phyloP scores from a whole-genome alignment of 352 stramenopile species.

The Phytophthora pistaciae region DNA sequence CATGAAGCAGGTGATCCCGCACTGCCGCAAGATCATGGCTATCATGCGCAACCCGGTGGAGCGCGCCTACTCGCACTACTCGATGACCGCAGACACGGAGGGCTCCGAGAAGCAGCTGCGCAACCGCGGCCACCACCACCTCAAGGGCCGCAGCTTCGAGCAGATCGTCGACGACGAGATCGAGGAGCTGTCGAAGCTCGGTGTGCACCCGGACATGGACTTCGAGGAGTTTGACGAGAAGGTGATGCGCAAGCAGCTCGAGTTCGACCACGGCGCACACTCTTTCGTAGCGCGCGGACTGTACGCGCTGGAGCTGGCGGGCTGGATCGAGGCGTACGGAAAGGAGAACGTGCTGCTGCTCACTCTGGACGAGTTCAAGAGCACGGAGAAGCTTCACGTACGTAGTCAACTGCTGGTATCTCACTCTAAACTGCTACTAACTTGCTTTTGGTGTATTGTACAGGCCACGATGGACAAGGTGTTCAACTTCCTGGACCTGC shows the following conservation, averaged over 20 bases:
- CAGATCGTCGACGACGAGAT: conserved; percentile 82
- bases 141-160: conserved; percentile 73
- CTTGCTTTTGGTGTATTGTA: conserved; percentile 13
- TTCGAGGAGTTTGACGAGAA: conserved; percentile 77
- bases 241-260: conserved; percentile 54
- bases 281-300: conserved; percentile 90
- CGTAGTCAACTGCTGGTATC: conserved; percentile 20
- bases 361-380: conserved; percentile 95
- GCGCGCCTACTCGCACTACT: conserved; percentile 91
- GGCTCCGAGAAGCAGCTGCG: conserved; percentile 80
- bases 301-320: conserved; percentile 95
- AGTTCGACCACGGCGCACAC: conserved; percentile 77
- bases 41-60: conserved; percentile 87
- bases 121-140: conserved; percentile 80
- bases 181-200: conserved; percentile 60
- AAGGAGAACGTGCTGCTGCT: conserved; percentile 93
- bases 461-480: conserved; percentile 84
- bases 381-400: conserved; percentile 64
- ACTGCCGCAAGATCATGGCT: conserved; percentile 86
- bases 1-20: conserved; percentile 80
- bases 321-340: conserved; percentile 93
- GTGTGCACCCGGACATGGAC: conserved; percentile 79
- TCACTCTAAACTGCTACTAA: conserved; percentile 12
- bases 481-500: conserved; percentile 88
- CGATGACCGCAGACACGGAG: conserved; percentile 84